Base-by-base conservation (phyloP, 2,329 filamentous ascomycete genomes). In the Sclerotinia trifoliorum region DNA sequence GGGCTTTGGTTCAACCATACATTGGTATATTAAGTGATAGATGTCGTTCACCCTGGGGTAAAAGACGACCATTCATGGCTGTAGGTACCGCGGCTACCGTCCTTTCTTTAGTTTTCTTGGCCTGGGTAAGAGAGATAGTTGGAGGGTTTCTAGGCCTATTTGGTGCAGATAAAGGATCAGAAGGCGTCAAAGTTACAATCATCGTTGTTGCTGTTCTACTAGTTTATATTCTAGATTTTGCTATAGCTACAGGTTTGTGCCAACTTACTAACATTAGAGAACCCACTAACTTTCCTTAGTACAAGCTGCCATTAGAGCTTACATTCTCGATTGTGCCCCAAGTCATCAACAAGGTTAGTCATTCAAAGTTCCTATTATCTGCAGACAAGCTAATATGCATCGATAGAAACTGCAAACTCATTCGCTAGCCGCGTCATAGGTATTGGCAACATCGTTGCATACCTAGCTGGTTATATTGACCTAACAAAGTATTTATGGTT, bases 271-370 rank as follows among this genome's bases (percentile, higher is more conserved):
- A 60, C 15, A n/a, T 54, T 32, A 19, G 17, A 46, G 24, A 44
- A 32, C n/a, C 5, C 29, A 39, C 62, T 75, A 68, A 75, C 32
- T 44, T 39, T 15, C 65, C 65, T 44, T 26, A 86, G 92, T 98
- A 46, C 94, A 98, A 85, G 94, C 95, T 61, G 91, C 89, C 5
- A 91, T 97, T 75, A 87, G 94, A 72, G 93, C 94, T 32, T 96
- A 96, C 77, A 96, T 98, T 66, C 91, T 97, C 32, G 94, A 98
- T 77, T 94, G 93, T 75, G 91, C 92, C 0, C 95, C 95, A 0
- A 87, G 92, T 1, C 94, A 97, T 76, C 94, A 98, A 78, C 94
- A 98, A 80, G 82, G 81, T 78, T 68, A 0, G 49, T 32, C 29
- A 29, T 5, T 4, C 35, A 42, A 55, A 5, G n/a, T 24, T 13